Percentiles rank a stretch among this genome's conserved stretches.
These are phyloP conservation scores for Kickxella alabastrina DNA, from an alignment of 192 early-diverging fungal genomes.

Conservation along the genomic window DNA sequence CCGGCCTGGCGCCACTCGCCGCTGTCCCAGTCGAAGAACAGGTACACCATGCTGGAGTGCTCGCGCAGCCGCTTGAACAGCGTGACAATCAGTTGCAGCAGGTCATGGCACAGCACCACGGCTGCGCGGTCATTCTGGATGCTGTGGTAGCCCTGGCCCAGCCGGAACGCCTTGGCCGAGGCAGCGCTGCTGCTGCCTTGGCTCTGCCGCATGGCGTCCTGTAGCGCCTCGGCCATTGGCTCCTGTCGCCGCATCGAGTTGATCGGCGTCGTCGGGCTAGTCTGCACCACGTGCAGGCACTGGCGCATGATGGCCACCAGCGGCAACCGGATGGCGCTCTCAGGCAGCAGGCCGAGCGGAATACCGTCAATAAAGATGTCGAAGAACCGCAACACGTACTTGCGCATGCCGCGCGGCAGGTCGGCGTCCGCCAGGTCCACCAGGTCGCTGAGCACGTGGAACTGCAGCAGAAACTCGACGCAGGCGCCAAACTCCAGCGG, in stretches of 20 bases:
- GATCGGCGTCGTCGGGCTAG: slow-evolving; percentile 21
- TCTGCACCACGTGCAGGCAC: slow-evolving; percentile 26
- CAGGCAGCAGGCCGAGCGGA: slow-evolving; percentile 38
- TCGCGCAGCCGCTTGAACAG: slow-evolving; percentile 37
- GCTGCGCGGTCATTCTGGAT: slow-evolving; percentile 21
- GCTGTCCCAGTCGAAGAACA: slow-evolving; percentile 45
- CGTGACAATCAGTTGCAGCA: slow-evolving; percentile 30
- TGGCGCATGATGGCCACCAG: slow-evolving; percentile 44
- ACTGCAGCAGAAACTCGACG: slow-evolving; percentile 43
- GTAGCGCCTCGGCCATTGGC: not conserved
- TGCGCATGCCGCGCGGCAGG: slow-evolving; percentile 36
- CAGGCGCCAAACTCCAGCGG: slow-evolving; percentile 46
- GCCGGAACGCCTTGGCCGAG: slow-evolving; percentile 3
- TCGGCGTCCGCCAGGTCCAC: slow-evolving; percentile 44
- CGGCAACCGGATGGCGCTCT: slow-evolving; percentile 45
- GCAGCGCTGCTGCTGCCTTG: not conserved
- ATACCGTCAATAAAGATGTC: slow-evolving; percentile 21
- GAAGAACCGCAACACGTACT: slow-evolving; percentile 44
- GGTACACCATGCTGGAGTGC: slow-evolving; percentile 30
- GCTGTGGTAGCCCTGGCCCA: slow-evolving; percentile 26
- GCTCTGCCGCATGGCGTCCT: not conserved
- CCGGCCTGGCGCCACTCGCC: not conserved
- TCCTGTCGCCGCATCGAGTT: slow-evolving; percentile 19
- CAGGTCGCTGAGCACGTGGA: slow-evolving; percentile 40
- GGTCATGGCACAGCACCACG: slow-evolving; percentile 27